A percentile compares a stretch with the other conserved stretches of the same genome.
Conservation (phyloP, 108 stramenopile species). For the Cylindrotheca fusiformis region DNA sequence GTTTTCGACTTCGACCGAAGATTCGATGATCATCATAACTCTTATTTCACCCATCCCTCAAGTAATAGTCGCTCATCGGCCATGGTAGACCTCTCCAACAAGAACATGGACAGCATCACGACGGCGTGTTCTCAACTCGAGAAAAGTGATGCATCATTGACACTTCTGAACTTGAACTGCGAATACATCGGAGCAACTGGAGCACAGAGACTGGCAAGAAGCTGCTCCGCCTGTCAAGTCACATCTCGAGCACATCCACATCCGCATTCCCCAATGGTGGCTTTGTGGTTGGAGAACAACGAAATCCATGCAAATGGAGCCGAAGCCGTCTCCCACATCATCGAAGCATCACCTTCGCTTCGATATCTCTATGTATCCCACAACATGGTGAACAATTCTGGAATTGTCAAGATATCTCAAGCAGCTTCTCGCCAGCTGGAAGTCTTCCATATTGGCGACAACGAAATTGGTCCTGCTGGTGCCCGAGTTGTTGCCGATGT, state of each 20-base stretch:
- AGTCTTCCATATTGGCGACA: conserved; percentile 7
- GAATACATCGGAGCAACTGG: not conserved
- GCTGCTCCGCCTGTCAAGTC: not conserved
- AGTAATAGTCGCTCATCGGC: too few species aligned
- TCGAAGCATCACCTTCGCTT: not conserved
- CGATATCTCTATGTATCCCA: not conserved
- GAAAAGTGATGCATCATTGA: not conserved
- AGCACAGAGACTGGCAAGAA: conserved; percentile 3
- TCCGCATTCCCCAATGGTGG: conserved; percentile 1
- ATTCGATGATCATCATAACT: too few species aligned
- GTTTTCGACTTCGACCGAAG: too few species aligned
- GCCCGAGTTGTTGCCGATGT: conserved; percentile 4
- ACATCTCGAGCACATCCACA: not conserved
- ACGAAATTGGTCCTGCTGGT: conserved; percentile 16
- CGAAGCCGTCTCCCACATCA: not conserved
- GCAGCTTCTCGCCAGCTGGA: conserved; percentile 5
- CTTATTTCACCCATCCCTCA: too few species aligned
- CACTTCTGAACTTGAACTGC: conserved; percentile 2
- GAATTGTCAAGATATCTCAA: not conserved
- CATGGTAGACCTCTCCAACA: too few species aligned
- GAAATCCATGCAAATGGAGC: conserved; percentile 1
- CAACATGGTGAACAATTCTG: conserved; percentile 3
- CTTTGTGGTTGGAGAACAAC: conserved; percentile 5
- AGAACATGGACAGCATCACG: not conserved
- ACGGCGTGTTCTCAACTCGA: conserved; percentile 3